Conservation (phyloP, 192 early-diverging fungal genomes). For the Coemansia sp. region DNA sequence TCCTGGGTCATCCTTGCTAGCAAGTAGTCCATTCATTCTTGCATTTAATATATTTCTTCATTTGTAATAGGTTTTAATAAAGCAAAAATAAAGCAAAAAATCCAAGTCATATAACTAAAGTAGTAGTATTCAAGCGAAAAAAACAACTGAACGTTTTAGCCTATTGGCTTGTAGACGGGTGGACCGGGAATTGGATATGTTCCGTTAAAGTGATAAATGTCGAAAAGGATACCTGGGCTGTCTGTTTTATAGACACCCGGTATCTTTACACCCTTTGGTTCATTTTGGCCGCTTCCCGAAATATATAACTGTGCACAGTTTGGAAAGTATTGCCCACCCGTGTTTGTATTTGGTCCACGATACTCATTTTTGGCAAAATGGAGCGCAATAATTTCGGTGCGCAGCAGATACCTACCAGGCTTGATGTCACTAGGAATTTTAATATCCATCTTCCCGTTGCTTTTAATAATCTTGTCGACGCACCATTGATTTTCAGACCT, state of each 20-base stretch:
- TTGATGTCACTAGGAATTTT: constrained; percentile 22
- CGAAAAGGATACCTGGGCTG: neutral
- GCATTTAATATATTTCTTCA: no score
- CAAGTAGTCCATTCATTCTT: no score
- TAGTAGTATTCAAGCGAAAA: no score
- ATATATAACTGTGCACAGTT: neutral
- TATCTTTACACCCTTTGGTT: neutral
- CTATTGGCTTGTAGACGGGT: neutral
- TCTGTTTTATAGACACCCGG: constrained; percentile 1
- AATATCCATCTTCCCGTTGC: constrained; percentile 17
- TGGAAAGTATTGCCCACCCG: neutral
- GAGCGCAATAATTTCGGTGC: constrained; percentile 1
- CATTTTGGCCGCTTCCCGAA: neutral
- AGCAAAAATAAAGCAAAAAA: no score
- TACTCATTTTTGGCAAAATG: no score
- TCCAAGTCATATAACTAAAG: no score
- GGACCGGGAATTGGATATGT: neutral
- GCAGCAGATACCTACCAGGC: constrained; percentile 8
- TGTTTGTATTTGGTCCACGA: no score
- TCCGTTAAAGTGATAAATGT: neutral
- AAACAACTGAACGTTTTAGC: no score
- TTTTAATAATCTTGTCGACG: constrained; percentile 19
- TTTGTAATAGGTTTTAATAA: no score
- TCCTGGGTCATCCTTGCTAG: no score
- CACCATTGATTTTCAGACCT: constrained; percentile 21